Evolutionary conservation across 371 early-diverging fungal genomes (phyloP), one percentile per base, ranked within the genome.

Genomic region (Paraphysoderma sedebokerense): DNA sequence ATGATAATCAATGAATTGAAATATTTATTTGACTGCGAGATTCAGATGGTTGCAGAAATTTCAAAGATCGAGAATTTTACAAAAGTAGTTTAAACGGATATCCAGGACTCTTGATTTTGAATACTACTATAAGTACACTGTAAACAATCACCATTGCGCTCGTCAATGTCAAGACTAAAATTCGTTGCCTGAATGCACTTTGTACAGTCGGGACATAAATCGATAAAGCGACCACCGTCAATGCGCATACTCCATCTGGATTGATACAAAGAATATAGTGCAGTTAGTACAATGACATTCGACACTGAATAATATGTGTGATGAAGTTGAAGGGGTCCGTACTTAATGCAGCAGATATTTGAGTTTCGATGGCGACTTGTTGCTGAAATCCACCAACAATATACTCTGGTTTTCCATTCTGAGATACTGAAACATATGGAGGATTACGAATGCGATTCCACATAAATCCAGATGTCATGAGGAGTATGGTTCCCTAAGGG

Each of bases 401-500:
- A 32, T 80, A 72, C 30, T 72, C 74, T 24, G 77, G 57, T 36
- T 69, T 56, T 20, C 82, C 82, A 38, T 75, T 61, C 8, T 65
- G 58, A 35, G 63, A 64, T 8, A 70, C 72, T 24, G 70, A 61
- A 29, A 76, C 51, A 47, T 71, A 85, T 17, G 82, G 82, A 1
- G 90, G 77, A 11, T 65, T 63, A 27, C 87, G 79, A 57, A 89
- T 89, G 46, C 71, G 71, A 59, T 87, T 87, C 85, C 85, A 89
- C 90, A 89, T 89, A 55, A 76, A 76, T 33, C 87, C 90, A 15
- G 81, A 78, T 30, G 72, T 81, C 76, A 86, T 81, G 40, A 75
- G 54, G 26, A 83, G 59, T 38, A 81, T 77, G n/a, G 66, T 62
- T 24, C 73, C 51, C 77, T 79, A 53, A 7, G 2, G 13, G 17